Base-by-base conservation (phyloP, 116 monocot species). In the Trichopus zeylanicus region DNA sequence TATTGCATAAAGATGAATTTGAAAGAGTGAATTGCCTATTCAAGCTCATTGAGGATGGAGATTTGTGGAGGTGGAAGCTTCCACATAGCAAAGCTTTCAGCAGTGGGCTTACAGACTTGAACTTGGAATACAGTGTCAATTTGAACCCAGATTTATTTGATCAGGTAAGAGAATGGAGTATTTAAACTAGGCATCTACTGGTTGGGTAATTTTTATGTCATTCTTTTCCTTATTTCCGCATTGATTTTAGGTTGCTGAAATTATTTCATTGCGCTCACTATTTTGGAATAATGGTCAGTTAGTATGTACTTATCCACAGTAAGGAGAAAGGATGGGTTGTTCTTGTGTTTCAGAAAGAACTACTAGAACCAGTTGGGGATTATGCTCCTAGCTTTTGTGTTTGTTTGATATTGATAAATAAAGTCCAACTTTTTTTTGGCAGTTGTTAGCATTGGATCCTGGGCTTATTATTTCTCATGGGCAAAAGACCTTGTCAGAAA, bases 61-160 rank as follows among this genome's bases (percentile, higher is more conserved):
- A 95, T 73, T 64, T 95, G 24, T 95, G 95, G 95, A 90, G 78
- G 39, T 95, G 95, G 95, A 66, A 61, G 27, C 71, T 95, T 66
- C 83, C 84, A 19, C 26, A 72, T 55, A 95, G 90, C 76, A 86
- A 87, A 74, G 95, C 90, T 67, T 95, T 95, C 64, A 81, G 84
- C 59, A 87, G 87, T 62, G 95, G 95, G 29, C 64, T 95, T 23
- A 84, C 76, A 68, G 81, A 90, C 70, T 34, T 84, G 70, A 76
- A 81, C 22, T 71, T 95, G 31, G 90, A 95, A 60, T 90, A 63
- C 66, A 72, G 87, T 66, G 73, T 79, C 29, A 90, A 87, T 68
- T 23, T 69, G 29, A 95, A 95, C 51, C 55, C 76, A 38, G 29
- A 25, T 63, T 60, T 95, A 53, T 95, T 95, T 66, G 57, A 81